A percentile compares a stretch with the other conserved stretches of the same genome.
phyloP scores from a whole-genome alignment of 83 land plant genomes.

The Larix sibirica region DNA sequence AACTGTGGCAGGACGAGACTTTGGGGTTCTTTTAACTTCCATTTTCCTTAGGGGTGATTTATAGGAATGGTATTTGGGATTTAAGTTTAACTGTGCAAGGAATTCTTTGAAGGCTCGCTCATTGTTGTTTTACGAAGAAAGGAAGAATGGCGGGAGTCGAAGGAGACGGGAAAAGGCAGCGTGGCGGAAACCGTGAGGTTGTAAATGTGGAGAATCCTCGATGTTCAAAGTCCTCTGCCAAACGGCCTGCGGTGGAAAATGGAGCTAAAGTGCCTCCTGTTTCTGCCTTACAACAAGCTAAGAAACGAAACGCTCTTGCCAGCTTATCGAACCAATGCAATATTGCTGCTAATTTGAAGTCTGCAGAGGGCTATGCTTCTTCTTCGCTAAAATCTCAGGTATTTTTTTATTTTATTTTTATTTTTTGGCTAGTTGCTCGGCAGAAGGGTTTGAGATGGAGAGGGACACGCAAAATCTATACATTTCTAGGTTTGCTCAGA shows the following conservation, averaged over 20 bases:
- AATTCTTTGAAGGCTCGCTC: background rate
- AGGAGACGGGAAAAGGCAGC: background rate
- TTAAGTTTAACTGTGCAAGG: background rate
- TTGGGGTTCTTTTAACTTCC: background rate
- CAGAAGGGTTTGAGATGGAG: no score
- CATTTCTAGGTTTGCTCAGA: no score
- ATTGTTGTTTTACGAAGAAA: background rate
- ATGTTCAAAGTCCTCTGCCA: background rate
- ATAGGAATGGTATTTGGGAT: background rate
- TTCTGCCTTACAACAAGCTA: slow-evolving; percentile 2
- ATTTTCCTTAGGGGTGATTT: no score
- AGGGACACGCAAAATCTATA: no score
- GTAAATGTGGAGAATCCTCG: slow-evolving; percentile 9
- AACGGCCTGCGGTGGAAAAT: slow-evolving; percentile 6
- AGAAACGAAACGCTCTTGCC: slow-evolving; percentile 5
- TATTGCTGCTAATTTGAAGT: slow-evolving; percentile 7
- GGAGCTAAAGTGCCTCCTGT: background rate
- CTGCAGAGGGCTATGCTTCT: background rate
- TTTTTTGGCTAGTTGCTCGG: no score
- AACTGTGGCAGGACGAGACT: background rate
- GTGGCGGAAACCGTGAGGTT: background rate
- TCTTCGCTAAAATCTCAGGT: background rate
- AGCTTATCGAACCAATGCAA: background rate
- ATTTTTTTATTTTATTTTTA: background rate
- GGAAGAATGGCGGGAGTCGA: background rate